Evolutionary conservation across 768 basidiomycete genomes (phyloP), one percentile per base, ranked within the genome.

Genomic region (Phaeolepiota aurea): DNA sequence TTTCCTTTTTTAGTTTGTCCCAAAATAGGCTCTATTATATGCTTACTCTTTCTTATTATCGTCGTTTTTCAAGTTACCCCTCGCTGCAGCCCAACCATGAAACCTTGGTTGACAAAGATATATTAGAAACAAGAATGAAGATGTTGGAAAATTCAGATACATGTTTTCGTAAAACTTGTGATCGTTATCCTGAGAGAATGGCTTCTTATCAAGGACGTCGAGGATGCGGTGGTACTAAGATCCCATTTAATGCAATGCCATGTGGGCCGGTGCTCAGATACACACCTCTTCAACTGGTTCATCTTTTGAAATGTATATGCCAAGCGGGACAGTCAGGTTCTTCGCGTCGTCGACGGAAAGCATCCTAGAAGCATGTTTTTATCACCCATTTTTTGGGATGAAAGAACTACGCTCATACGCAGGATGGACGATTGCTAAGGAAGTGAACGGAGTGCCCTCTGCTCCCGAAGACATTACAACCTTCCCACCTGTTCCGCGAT

Each of bases 41-140:
- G 48, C 50, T 43, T 58, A 79, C 68, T 74, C 71, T 52, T 71
- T 72, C 53, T 69, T 69, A 55, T 79, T 80, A 43, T 79, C 75
- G 15, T 62, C 54, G 38, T 79, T 63, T 19, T 68, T 63, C 40
- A 81, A 61, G 52, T 82, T 62, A 1, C 67, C 79, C 35, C 79
- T 65, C 2, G 80, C 79, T 14, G 77, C 80, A 3, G 79, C 76
- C 64, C 71, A 83, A 22, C 79, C 79, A 48, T 82, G 79, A 60
- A 72, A 71, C 62, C 74, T 76, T 14, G 18, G 28, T n/a, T n/a
- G n/a, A n/a, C n/a, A n/a, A 7, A 28, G n/a, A 28, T 28, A 7
- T 28, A n/a, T 28, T 28, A 7, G 25, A 28, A 28, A 7, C 25
- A n/a, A 28, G 7, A 28, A 14, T 36, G n/a, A 28, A 40, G 5